Percentiles rank a stretch among this genome's conserved stretches.
These are phyloP conservation scores for Alternaria tenuissima DNA, from an alignment of 2,329 filamentous ascomycete species.

Conservation along the genomic window DNA sequence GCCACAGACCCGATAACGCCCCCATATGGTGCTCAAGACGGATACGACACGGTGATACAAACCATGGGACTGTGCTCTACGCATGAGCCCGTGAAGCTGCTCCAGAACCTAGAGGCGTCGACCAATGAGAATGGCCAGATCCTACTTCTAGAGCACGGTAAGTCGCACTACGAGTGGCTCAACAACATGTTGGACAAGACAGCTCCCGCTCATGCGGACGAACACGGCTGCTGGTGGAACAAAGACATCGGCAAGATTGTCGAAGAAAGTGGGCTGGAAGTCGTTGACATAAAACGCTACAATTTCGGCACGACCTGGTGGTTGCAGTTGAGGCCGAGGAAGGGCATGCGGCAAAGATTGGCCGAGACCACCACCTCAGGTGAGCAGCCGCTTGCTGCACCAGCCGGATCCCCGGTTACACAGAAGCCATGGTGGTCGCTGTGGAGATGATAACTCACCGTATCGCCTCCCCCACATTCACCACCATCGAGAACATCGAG, in stretches of 20 bases:
- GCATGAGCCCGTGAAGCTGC: slow-evolving; percentile 53
- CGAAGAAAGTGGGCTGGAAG: slow-evolving; percentile 57
- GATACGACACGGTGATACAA: slow-evolving; percentile 60
- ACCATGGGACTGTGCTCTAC: slow-evolving; percentile 63
- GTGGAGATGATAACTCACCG: slow-evolving; percentile 41
- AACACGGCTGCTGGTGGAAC: slow-evolving; percentile 63
- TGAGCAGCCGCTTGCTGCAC: slow-evolving; percentile 27
- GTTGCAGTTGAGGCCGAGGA: slow-evolving; percentile 56
- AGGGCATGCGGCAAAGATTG: slow-evolving; percentile 35
- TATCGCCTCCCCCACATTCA: slow-evolving; percentile 21
- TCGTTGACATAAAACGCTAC: slow-evolving; percentile 56
- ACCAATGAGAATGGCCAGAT: slow-evolving; percentile 56
- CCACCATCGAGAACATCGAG: slow-evolving; percentile 10
- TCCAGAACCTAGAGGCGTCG: slow-evolving; percentile 55
- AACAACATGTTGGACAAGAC: slow-evolving; percentile 57
- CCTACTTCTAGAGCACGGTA: slow-evolving; percentile 60
- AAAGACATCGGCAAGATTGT: slow-evolving; percentile 61
- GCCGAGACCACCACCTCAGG: slow-evolving; percentile 15
- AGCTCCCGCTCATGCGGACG: slow-evolving; percentile 58
- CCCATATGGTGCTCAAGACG: slow-evolving; percentile 51
- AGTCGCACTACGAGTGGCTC: slow-evolving; percentile 58
- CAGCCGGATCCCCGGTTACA: slow-evolving; percentile 27
- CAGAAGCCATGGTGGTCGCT: slow-evolving; percentile 47
- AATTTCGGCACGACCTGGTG: slow-evolving; percentile 61
- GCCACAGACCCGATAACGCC: slow-evolving; percentile 54